Evolutionary conservation across 108 stramenopile species (phyloP).

Genomic region (Conticribra weissflogii): DNA sequence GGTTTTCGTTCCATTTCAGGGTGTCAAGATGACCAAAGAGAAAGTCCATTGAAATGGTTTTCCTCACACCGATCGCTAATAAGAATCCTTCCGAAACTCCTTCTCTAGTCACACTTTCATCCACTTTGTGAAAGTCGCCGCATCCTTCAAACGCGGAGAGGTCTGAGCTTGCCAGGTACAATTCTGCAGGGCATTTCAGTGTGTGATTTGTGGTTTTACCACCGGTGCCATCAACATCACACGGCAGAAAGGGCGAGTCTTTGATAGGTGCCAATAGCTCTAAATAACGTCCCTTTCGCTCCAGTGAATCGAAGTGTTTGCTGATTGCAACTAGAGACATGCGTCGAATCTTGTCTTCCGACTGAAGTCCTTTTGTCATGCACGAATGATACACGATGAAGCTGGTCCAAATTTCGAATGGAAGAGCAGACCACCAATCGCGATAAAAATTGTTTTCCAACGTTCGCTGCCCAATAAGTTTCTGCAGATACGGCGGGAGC

Average conservation of each 20-base stretch:
- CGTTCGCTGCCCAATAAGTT: conserved; percentile 45
- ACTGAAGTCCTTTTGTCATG: conserved; percentile 53
- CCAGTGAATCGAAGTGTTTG: conserved; percentile 50
- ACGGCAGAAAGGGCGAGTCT: conserved; percentile 17
- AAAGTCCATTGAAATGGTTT: conserved; percentile 76
- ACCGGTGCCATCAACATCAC: conserved; percentile 3
- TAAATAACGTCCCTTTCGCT: conserved; percentile 17
- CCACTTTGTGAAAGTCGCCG: conserved; percentile 52
- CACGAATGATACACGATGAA: conserved; percentile 61
- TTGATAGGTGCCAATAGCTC: conserved; percentile 16
- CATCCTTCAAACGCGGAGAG: conserved; percentile 69
- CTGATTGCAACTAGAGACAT: conserved; percentile 52
- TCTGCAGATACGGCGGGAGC: conserved; percentile 51
- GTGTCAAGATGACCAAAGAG: conserved; percentile 72
- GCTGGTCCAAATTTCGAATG: conserved; percentile 72
- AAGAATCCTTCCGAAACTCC: conserved; percentile 76
- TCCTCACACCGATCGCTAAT: conserved; percentile 69
- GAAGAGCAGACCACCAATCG: conserved; percentile 63
- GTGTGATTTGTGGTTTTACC: no score
- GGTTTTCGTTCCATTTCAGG: conserved; percentile 67
- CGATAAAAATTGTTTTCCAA: conserved; percentile 50
- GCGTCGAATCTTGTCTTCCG: conserved; percentile 48
- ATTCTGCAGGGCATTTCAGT: conserved; percentile 56
- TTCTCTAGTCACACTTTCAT: conserved; percentile 37
- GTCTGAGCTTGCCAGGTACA: conserved; percentile 75